A percentile compares a stretch with the other conserved stretches of the same genome.
Conservation (phyloP, 2,329 filamentous ascomycete species). For the Salinomyces thailandicus region DNA sequence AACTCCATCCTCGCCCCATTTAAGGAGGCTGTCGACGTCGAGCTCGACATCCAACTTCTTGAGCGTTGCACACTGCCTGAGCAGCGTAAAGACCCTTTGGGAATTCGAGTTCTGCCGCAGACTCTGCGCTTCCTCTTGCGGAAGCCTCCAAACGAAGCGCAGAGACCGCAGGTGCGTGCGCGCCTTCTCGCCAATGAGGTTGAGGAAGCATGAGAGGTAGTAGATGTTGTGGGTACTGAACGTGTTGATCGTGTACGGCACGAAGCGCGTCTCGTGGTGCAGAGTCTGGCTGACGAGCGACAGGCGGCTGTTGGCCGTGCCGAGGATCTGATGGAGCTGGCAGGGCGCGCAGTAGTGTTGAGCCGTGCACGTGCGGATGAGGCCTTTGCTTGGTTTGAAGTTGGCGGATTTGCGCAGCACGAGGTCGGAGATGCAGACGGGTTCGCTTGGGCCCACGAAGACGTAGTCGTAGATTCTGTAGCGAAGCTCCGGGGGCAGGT, state of each 20-base stretch:
- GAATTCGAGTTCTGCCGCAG: not conserved
- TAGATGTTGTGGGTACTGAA: slow-evolving; percentile 5
- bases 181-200: not conserved
- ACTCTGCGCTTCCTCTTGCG: not conserved
- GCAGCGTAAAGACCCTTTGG: not conserved
- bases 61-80: not conserved
- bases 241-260: slow-evolving; percentile 3
- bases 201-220: slow-evolving; percentile 1
- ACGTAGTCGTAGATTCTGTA: slow-evolving; percentile 8
- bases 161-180: slow-evolving; percentile 1
- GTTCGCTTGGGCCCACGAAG: not conserved
- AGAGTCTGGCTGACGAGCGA: not conserved
- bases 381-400: not conserved
- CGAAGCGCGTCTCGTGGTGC: not conserved
- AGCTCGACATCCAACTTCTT: not conserved
- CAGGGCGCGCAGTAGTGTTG: not conserved
- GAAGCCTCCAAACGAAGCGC: slow-evolving; percentile 1
- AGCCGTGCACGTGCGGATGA: not conserved
- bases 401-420: not conserved
- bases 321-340: not conserved
- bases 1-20: not conserved
- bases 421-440: not conserved
- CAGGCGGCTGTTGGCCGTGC: not conserved
- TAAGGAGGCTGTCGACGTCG: not conserved
- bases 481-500: slow-evolving; percentile 9